A percentile compares a stretch with the other conserved stretches of the same genome.
Evolutionary conservation across 2,329 filamentous ascomycete species (phyloP).

Genomic region (Leptographium radiaticola): DNA sequence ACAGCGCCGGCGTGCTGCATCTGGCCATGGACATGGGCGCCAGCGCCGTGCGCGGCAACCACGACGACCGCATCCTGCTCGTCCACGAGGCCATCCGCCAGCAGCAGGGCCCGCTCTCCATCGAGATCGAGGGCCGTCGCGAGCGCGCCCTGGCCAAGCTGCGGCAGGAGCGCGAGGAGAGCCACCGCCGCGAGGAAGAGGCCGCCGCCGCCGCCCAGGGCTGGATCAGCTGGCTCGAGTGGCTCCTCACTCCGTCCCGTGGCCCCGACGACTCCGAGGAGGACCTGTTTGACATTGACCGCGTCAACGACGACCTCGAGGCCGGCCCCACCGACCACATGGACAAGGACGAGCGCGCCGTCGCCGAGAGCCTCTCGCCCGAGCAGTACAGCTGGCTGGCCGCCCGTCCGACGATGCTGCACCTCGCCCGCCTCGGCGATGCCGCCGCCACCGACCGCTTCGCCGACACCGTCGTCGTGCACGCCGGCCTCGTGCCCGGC

Average conservation of each 20-base stretch:
- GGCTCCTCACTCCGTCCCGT: background rate
- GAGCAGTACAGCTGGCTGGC: constrained; percentile 58
- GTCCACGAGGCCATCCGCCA: constrained; percentile 31
- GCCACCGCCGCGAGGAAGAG: background rate
- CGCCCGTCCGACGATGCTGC: constrained; percentile 63
- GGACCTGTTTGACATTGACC: constrained; percentile 6
- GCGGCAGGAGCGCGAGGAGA: constrained; percentile 14
- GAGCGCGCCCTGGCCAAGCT: constrained; percentile 9
- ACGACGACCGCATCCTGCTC: constrained; percentile 77
- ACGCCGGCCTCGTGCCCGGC: constrained; percentile 73
- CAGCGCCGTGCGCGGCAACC: constrained; percentile 78
- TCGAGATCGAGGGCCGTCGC: constrained; percentile 7
- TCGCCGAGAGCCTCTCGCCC: constrained; percentile 36
- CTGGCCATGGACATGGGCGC: constrained; percentile 62
- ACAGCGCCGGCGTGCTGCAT: constrained; percentile 65
- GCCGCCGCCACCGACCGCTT: constrained; percentile 22
- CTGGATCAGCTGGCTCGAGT: no score
- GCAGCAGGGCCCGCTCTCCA: background rate
- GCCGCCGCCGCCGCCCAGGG: background rate
- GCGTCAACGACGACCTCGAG: background rate
- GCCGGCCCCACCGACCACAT: constrained; percentile 17
- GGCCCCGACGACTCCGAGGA: background rate
- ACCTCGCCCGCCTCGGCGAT: constrained; percentile 40
- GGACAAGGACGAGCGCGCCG: constrained; percentile 34
- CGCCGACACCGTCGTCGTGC: constrained; percentile 57